Evolutionary conservation across 768 basidiomycete species (phyloP), one percentile per base, ranked within the genome.

Genomic region (Clitopilus passeckerianus): DNA sequence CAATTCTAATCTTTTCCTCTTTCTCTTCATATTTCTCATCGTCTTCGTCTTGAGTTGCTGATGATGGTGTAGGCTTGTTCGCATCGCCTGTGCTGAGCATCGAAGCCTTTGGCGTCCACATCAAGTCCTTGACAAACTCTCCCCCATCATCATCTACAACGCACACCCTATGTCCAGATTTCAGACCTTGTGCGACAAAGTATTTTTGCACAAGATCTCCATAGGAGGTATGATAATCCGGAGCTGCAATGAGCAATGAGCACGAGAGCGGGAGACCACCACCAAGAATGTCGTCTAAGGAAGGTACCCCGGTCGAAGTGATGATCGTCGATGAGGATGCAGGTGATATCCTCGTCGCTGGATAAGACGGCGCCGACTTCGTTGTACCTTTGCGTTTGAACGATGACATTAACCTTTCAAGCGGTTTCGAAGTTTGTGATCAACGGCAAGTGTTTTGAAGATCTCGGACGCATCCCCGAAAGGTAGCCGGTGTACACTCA

Each of bases 201-300:
- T 97, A 96, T 64, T 92, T 89, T 66, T 91, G 86, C 8, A 96
- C 78, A 34, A 98, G 80, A 64, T 90, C 86, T 6, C 87, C 87
- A 72, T 96, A 97, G 10, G 89, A 84, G 4, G 93, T 90, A 64
- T 96, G 92, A 4, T 78, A 72, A 74, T 98, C 96, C 0, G 94
- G 90, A n/a, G 91, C 87, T 43, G 90, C 80, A 33, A 91, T 73
- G 27, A 89, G 77, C 56, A 92, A 73, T 14, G 83, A 83, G 61
- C 89, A 89, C 1, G 90, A 88, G 58, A 95, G 80, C 12, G 96
- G 94, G 34, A 97, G 71, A 16, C 95, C 94, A 27, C 93, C 95
- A 57, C 95, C 95, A 37, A 98, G 85, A 61, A 98, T 84, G 69
- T 98, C 97, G 72, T 99, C 97, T 20, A 99, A 79, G 12, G 95